Base-by-base conservation (phyloP, 148 eudicot species). In the Pharnaceum exiguum region DNA sequence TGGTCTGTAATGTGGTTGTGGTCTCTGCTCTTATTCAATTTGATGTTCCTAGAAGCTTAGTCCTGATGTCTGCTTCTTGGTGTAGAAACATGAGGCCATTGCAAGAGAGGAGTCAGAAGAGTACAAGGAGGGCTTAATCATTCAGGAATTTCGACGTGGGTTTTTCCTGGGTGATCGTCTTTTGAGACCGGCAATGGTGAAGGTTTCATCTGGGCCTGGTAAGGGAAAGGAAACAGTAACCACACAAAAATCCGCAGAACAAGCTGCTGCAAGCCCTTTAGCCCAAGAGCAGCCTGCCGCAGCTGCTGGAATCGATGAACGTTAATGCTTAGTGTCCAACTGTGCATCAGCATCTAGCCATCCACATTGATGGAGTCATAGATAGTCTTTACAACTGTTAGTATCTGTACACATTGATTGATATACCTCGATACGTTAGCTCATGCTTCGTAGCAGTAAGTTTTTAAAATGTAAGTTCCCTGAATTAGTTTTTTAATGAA, bases 151-250 rank as follows among this genome's bases (percentile, higher is more conserved):
- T 38, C 79, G 94, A 12, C 78, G 96, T 5, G 98, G 96, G 29
- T 85, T 91, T 71, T 58, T 73, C 63, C 81, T 91, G 30, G 90
- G 95, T 27, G 80, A 68, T 60, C 85, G 81, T n/a, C 69, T 91
- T 21, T 46, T 91, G 64, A 75, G 98, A 79, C 90, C 96, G 0
- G 96, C 98, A 22, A 87, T 75, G 83, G 96, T 91, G 32, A 87
- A 87, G 68, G 95, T 91, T 50, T 91, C 98, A 22, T 69, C 87
- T 17, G 98, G 98, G 18, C 85, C 85, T 16, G 76, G 81, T 60
- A 79, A 71, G 59, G 74, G 62, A 57, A 66, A 72, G 56, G 59
- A 54, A 36, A 9, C 50, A 9, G 31, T 56, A 27, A 48, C 46
- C 8, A 17, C 72, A 29, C 64, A 46, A 38, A 58, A 37, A 49